phyloP scores from a whole-genome alignment of 768 basidiomycete species.

The Xerocomellus intermedius region DNA sequence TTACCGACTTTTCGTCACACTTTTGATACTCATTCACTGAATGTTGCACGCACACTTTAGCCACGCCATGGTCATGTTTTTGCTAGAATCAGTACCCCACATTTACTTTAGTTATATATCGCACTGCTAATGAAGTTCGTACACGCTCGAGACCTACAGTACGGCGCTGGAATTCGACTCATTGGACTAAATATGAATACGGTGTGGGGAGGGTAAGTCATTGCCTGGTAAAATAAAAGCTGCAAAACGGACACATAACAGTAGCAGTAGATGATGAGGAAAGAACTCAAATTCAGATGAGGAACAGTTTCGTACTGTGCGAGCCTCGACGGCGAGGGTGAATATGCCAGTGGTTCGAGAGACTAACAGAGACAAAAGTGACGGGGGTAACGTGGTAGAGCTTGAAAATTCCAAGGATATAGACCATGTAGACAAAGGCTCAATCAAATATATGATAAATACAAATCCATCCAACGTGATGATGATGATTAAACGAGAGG shows the following conservation, averaged over 20 bases:
- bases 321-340: background rate
- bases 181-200: background rate
- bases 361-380: background rate
- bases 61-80: background rate
- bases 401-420: constrained; percentile 10
- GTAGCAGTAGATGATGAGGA: background rate
- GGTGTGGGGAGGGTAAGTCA: background rate
- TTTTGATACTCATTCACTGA: constrained; percentile 4
- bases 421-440: constrained; percentile 10
- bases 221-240: background rate
- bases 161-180: background rate
- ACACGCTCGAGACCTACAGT: background rate
- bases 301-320: background rate
- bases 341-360: background rate
- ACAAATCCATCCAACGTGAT: constrained; percentile 22
- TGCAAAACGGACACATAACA: background rate
- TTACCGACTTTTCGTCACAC: background rate
- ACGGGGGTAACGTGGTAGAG: constrained; percentile 1
- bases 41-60: constrained; percentile 1
- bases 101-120: constrained; percentile 11
- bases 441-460: constrained; percentile 23
- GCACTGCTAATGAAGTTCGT: constrained; percentile 12
- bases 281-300: background rate
- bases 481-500: constrained; percentile 32
- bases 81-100: constrained; percentile 20